Conservation (phyloP, 2,329 filamentous ascomycete species). For the Juglanconis sp. region DNA sequence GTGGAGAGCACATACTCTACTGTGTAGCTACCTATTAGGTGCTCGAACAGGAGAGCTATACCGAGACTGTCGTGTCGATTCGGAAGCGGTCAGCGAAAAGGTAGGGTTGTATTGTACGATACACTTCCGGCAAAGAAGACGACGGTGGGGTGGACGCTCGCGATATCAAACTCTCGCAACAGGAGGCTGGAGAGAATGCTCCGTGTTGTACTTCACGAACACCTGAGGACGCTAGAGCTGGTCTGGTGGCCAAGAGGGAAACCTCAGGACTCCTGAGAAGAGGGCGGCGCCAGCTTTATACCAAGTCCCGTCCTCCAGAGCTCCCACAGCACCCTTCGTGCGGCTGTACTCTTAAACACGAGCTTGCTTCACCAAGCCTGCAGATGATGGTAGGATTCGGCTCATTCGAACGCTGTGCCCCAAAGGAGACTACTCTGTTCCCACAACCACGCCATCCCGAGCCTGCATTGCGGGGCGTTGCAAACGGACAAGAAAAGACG, state of each 20-base stretch:
- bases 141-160: neutral
- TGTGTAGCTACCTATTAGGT: neutral
- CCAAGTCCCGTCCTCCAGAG: too few relatives aligned
- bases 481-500: neutral
- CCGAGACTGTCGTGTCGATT: neutral
- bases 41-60: neutral
- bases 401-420: too few relatives aligned
- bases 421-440: neutral
- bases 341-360: too few relatives aligned
- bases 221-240: neutral
- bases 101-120: neutral
- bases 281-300: too few relatives aligned
- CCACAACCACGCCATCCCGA: neutral
- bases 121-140: neutral
- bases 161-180: neutral
- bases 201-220: neutral
- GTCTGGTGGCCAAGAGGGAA: too few relatives aligned
- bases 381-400: neutral
- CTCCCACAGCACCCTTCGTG: too few relatives aligned
- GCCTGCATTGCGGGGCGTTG: neutral
- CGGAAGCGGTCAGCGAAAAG: neutral
- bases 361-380: neutral
- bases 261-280: too few relatives aligned
- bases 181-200: neutral
- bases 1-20: neutral